phyloP scores from a whole-genome alignment of 2,329 filamentous ascomycete genomes.

The Fusarium succisae region DNA sequence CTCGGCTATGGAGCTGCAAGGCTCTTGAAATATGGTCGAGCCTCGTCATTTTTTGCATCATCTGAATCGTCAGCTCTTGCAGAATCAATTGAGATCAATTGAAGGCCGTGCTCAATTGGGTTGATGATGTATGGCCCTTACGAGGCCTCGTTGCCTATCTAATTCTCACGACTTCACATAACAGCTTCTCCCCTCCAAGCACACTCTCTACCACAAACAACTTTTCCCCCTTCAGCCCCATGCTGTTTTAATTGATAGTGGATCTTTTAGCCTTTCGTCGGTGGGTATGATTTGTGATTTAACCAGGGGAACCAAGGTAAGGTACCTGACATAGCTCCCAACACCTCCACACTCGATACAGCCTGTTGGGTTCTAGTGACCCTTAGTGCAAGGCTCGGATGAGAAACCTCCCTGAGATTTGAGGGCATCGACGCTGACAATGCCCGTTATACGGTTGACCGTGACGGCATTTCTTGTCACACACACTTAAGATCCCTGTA shows the following conservation, averaged over 20 bases:
- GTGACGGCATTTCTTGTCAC: conserved; percentile 41
- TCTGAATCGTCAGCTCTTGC: background rate
- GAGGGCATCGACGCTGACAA: conserved; percentile 18
- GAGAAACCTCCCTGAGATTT: conserved; percentile 23
- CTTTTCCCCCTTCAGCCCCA: conserved; percentile 29
- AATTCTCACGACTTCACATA: conserved; percentile 37
- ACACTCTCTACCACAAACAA: conserved; percentile 32
- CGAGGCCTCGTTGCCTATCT: conserved; percentile 31
- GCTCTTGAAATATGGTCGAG: conserved; percentile 23
- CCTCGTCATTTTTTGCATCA: conserved; percentile 31
- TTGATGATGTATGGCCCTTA: background rate
- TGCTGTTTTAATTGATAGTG: conserved; percentile 36
- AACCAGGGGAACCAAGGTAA: conserved; percentile 34
- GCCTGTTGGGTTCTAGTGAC: conserved; percentile 34
- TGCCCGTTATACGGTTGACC: conserved; percentile 14
- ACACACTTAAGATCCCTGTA: conserved; percentile 32
- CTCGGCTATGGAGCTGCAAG: conserved; percentile 37
- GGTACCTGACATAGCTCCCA: conserved; percentile 36
- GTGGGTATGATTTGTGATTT: conserved; percentile 34
- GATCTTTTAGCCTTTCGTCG: conserved; percentile 26
- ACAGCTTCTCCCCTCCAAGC: conserved; percentile 29
- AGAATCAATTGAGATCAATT: conserved; percentile 41
- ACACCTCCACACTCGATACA: conserved; percentile 37
- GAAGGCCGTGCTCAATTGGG: background rate
- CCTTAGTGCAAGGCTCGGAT: conserved; percentile 29